Evolutionary conservation across 495 filamentous ascomycete species (phyloP).

Genomic region (Pseudevernia furfuracea): DNA sequence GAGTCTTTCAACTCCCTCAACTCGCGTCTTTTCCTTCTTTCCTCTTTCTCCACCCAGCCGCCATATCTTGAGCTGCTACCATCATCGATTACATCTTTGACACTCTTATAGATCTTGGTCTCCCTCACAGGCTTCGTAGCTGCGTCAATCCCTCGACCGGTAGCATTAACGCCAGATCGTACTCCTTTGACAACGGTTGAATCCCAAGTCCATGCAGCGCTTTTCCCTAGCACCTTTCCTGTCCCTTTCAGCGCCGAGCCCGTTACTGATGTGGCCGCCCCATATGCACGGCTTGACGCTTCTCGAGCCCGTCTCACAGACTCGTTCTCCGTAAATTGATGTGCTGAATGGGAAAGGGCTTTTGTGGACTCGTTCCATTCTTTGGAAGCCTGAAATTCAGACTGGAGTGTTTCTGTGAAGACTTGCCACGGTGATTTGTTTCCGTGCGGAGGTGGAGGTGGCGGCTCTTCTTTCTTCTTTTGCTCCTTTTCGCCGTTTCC

Average conservation of each 20-base stretch:
- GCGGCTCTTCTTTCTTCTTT: slow-evolving; percentile 60
- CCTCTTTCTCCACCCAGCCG: slow-evolving; percentile 93
- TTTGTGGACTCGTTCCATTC: slow-evolving; percentile 99
- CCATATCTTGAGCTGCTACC: slow-evolving; percentile 93
- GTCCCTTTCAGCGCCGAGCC: slow-evolving; percentile 75
- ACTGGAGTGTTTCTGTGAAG: slow-evolving; percentile 87
- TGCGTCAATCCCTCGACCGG: slow-evolving; percentile 81
- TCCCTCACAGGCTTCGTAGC: slow-evolving; percentile 88
- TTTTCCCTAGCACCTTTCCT: slow-evolving; percentile 75
- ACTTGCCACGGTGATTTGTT: slow-evolving; percentile 98
- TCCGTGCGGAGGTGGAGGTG: slow-evolving; percentile 88
- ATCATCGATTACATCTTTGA: slow-evolving; percentile 95
- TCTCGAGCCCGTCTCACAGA: slow-evolving; percentile 77
- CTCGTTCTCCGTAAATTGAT: slow-evolving; percentile 90
- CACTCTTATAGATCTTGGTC: slow-evolving; percentile 86
- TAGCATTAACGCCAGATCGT: slow-evolving; percentile 73
- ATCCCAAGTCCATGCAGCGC: slow-evolving; percentile 95
- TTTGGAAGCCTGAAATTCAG: slow-evolving; percentile 92
- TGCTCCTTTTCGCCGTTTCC: slow-evolving; percentile 47
- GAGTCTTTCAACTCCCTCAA: slow-evolving; percentile 59
- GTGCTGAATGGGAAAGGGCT: slow-evolving; percentile 75
- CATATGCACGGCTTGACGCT: slow-evolving; percentile 76
- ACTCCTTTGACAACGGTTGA: slow-evolving; percentile 86
- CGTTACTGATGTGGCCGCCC: slow-evolving; percentile 63
- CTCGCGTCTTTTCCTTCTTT: slow-evolving; percentile 70